Evolutionary conservation across 495 filamentous ascomycete genomes (phyloP).

Genomic region (Elasticomyces elasticus): DNA sequence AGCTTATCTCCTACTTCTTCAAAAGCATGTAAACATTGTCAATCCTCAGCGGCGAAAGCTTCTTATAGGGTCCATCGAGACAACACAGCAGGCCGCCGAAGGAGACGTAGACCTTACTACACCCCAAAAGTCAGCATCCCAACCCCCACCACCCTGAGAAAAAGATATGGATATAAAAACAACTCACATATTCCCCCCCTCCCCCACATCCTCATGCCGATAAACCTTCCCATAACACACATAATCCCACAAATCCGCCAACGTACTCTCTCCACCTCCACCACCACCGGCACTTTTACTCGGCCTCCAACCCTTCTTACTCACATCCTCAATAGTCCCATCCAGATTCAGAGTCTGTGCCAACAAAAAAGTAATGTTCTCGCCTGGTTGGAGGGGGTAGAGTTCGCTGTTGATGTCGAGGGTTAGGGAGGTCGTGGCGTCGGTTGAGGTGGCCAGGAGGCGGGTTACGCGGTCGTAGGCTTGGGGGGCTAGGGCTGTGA

Average conservation of each 20-base stretch:
- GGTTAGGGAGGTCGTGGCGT: constrained; percentile 60
- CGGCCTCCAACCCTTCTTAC: constrained; percentile 37
- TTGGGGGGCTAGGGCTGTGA: constrained; percentile 62
- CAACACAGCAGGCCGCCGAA: constrained; percentile 86
- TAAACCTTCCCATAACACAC: constrained; percentile 98
- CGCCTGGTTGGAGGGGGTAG: constrained; percentile 62
- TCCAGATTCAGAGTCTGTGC: constrained; percentile 79
- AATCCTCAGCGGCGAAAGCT: constrained; percentile 77
- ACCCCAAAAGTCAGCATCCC: constrained; percentile 16
- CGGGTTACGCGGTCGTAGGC: constrained; percentile 96
- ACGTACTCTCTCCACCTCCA: constrained; percentile 57
- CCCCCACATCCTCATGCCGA: constrained; percentile 79
- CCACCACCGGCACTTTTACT: constrained; percentile 70
- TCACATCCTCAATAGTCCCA: constrained; percentile 57
- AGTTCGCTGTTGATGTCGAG: constrained; percentile 94
- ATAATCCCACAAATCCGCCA: constrained; percentile 93
- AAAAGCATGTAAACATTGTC: constrained; percentile 88
- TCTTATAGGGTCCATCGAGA: constrained; percentile 90
- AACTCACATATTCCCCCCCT: constrained; percentile 74
- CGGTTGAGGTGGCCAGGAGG: constrained; percentile 57
- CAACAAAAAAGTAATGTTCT: constrained; percentile 66
- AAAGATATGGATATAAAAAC: not conserved
- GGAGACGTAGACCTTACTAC: constrained; percentile 83
- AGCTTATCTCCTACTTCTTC: constrained; percentile 57
- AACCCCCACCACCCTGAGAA: not conserved